These are phyloP conservation scores for Ustilago sp. DNA, from an alignment of 1,284 basidiomycete genomes.

Conservation along the genomic window DNA sequence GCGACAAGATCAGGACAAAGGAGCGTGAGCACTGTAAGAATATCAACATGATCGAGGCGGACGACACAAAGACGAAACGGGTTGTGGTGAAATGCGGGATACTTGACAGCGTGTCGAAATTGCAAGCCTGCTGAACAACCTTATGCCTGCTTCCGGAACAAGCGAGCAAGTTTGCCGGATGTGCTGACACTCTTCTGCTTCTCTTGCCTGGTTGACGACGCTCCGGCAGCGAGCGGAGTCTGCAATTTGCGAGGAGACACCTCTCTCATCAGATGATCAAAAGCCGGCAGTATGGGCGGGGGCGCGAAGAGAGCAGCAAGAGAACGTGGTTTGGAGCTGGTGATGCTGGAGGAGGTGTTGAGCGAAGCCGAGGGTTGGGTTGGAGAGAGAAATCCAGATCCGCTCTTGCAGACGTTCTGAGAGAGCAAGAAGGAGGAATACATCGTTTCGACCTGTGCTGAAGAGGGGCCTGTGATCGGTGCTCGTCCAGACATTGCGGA, in stretches of 20 bases:
- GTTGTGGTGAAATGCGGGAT: not conserved
- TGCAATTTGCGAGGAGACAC: not conserved
- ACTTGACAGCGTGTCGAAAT: not conserved
- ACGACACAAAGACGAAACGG: not conserved
- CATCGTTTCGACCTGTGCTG: slow-evolving; percentile 36
- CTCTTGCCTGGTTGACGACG: not conserved
- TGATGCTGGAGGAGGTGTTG: not conserved
- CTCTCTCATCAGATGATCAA: slow-evolving; percentile 13
- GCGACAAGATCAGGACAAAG: not conserved
- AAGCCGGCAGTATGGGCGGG: not conserved
- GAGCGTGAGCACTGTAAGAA: not conserved
- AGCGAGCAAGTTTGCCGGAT: slow-evolving; percentile 12
- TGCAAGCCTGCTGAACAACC: not conserved
- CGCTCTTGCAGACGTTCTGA: slow-evolving; percentile 30
- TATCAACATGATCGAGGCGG: not conserved
- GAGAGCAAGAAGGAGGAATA: slow-evolving; percentile 40
- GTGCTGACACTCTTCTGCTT: slow-evolving; percentile 18
- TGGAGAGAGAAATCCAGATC: slow-evolving; percentile 32
- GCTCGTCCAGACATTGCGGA: not conserved
- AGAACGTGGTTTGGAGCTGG: slow-evolving; percentile 19
- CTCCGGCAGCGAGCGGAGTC: slow-evolving; percentile 5
- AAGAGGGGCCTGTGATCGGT: slow-evolving; percentile 3
- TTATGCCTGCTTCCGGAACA: slow-evolving; percentile 28
- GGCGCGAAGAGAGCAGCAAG: slow-evolving; percentile 29
- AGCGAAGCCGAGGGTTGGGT: slow-evolving; percentile 1